Evolutionary conservation across 148 eudicot species (phyloP).

Genomic region (Rhododendron kiyosumense): DNA sequence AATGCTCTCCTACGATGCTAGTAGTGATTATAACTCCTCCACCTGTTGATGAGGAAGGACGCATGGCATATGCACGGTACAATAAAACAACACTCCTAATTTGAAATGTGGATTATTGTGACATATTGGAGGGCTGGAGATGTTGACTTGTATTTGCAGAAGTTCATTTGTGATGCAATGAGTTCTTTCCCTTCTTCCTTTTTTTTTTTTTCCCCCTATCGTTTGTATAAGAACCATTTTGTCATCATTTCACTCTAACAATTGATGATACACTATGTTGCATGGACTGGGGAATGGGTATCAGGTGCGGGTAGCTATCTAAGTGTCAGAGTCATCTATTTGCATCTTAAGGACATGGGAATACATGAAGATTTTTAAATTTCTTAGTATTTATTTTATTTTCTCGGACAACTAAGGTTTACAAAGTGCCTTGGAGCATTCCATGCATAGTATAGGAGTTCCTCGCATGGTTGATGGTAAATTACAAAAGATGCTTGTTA

Average conservation of each 20-base stretch:
- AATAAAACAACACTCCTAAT: slow-evolving; percentile 5
- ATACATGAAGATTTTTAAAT: not conserved
- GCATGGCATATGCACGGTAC: slow-evolving; percentile 67
- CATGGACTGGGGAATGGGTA: not conserved
- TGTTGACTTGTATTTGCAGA: not conserved
- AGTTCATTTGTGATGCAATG: not conserved
- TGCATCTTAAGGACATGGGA: not conserved
- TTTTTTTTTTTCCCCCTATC: not conserved
- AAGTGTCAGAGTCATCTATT: not conserved
- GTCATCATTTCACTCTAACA: not conserved
- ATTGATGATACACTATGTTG: not conserved
- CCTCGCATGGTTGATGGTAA: not conserved
- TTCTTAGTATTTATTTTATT: not conserved
- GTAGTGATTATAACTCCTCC: slow-evolving; percentile 86
- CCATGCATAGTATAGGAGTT: not conserved
- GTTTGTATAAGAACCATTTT: not conserved
- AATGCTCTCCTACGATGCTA: slow-evolving; percentile 58
- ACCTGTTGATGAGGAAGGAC: slow-evolving; percentile 80
- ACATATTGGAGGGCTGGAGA: not conserved
- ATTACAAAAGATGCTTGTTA: not conserved
- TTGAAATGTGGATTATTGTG: not conserved
- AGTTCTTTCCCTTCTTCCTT: not conserved
- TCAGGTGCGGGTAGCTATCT: not conserved
- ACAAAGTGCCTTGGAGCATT: not conserved
- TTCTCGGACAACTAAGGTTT: not conserved